Evolutionary conservation across 2,329 filamentous ascomycete genomes (phyloP), one percentile per base, ranked within the genome.

Genomic region (Dactylellina cionopaga): DNA sequence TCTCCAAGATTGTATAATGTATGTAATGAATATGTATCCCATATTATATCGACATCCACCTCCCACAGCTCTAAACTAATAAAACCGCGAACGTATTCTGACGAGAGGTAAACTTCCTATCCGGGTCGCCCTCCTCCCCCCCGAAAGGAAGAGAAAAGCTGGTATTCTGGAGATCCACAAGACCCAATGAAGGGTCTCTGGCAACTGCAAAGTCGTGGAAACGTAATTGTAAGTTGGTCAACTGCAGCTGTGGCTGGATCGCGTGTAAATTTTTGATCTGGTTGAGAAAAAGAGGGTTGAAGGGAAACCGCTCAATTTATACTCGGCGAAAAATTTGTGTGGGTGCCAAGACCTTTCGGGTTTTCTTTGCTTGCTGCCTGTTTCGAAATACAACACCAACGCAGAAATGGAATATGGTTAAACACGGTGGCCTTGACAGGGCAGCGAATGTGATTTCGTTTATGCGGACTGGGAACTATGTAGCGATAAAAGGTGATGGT

Each of bases 161-260:
- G 33, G 35, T 65, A 31, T 37, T 72, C 68, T 72, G 68, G 68
- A 71, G 68, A 72, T 65, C 68, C 68, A 64, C 68, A 72, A 72
- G 68, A 60, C 59, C 52, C 59, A n/a, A n/a, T 17, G 29, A 59
- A 39, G 46, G 41, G 59, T 72, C 68, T 72, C 68, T 72, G 68
- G 68, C 68, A 72, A 72, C 68, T 72, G 68, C 59, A 64, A 65
- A 72, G 68, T 72, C 68, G 68, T 72, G 68, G 68, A 64, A 37
- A 59, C 44, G 59, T 54, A 35, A 60, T 11, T 31, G 11, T n/a
- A 55, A 25, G 19, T 24, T 44, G 52, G 65, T 71, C 58, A 64
- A 52, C 68, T 72, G 68, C 68, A 72, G 68, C 68, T 72, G 68
- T 72, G 68, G 68, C 68, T 72, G 68, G 68, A 72, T 72, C 68